Percentiles rank a stretch among this genome's conserved stretches.
Conservation (phyloP, 495 filamentous ascomycete genomes). For the Neurospora terricola region DNA sequence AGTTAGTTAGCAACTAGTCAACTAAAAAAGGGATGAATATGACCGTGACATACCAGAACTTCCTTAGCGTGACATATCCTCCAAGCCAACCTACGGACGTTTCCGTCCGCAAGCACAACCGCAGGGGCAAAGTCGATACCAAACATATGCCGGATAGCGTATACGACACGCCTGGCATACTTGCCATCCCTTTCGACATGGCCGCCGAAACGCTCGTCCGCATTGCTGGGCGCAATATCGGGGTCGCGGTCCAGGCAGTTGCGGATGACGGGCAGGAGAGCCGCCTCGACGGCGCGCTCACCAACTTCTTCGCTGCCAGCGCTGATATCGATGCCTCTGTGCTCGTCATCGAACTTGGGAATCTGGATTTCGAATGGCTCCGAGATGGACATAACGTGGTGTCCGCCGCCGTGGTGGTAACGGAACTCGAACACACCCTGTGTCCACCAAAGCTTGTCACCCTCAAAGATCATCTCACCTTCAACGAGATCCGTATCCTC, state of each 20-base stretch:
- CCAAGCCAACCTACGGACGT: slow-evolving; percentile 85
- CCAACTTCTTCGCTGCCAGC: slow-evolving; percentile 27
- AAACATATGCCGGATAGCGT: slow-evolving; percentile 95
- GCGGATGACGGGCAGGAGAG: slow-evolving; percentile 69
- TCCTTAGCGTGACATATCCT: slow-evolving; percentile 91
- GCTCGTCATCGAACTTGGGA: slow-evolving; percentile 59
- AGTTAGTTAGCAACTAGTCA: slow-evolving; percentile 3
- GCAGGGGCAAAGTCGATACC: slow-evolving; percentile 90
- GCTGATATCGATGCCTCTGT: slow-evolving; percentile 33
- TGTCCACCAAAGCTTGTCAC: slow-evolving; percentile 96
- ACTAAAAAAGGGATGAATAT: not conserved
- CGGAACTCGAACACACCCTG: slow-evolving; percentile 93
- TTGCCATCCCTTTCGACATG: slow-evolving; percentile 79
- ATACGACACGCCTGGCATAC: slow-evolving; percentile 80
- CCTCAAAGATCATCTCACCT: slow-evolving; percentile 80
- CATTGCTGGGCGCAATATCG: slow-evolving; percentile 74
- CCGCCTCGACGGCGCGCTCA: slow-evolving; percentile 53
- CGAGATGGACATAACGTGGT: slow-evolving; percentile 94
- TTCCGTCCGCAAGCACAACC: slow-evolving; percentile 89
- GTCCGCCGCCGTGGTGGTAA: slow-evolving; percentile 89
- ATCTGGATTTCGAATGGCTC: slow-evolving; percentile 87
- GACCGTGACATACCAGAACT: slow-evolving; percentile 61
- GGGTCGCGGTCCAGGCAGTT: slow-evolving; percentile 91
- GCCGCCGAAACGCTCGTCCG: slow-evolving; percentile 72
- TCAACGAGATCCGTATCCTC: slow-evolving; percentile 40